These are phyloP conservation scores for Fonsecaea monophora DNA, from an alignment of 2,329 filamentous ascomycete genomes.

Conservation along the genomic window DNA sequence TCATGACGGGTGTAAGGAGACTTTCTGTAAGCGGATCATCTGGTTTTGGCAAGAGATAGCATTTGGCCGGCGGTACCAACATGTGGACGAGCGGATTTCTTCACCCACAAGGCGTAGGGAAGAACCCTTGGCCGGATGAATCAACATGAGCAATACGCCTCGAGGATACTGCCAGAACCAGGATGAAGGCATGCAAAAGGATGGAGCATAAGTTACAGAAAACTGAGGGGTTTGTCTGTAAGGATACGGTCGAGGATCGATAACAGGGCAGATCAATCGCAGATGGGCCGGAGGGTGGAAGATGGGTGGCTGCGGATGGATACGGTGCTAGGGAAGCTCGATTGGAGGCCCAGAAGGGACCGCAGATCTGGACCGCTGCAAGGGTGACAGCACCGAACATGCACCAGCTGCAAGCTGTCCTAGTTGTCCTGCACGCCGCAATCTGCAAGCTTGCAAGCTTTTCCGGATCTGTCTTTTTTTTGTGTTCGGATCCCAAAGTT, in stretches of 20 bases:
- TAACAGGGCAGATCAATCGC: neutral
- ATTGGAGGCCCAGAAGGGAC: neutral
- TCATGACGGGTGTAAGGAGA: constrained; percentile 38
- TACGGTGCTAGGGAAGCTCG: neutral
- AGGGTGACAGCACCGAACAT: neutral
- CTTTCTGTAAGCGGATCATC: constrained; percentile 24
- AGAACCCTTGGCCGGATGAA: constrained; percentile 11
- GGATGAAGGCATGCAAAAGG: constrained; percentile 17
- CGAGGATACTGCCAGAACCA: neutral
- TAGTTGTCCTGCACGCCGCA: too few species aligned
- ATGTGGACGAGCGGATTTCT: constrained; percentile 31
- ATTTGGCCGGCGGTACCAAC: constrained; percentile 4
- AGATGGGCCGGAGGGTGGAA: neutral
- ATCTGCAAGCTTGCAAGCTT: neutral
- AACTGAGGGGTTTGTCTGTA: constrained; percentile 4
- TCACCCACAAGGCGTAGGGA: constrained; percentile 13
- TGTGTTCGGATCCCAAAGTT: constrained; percentile 12
- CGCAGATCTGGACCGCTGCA: constrained; percentile 1
- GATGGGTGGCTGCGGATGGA: neutral
- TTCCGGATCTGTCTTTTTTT: constrained; percentile 15
- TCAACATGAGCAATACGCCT: constrained; percentile 10
- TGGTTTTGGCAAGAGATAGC: neutral
- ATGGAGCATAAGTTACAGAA: constrained; percentile 24
- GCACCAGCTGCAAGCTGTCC: neutral
- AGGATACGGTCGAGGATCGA: constrained; percentile 10